Evolutionary conservation across 129 eudicot genomes (phyloP), one percentile per base, ranked within the genome.

Genomic region (Artemisia tridentata): DNA sequence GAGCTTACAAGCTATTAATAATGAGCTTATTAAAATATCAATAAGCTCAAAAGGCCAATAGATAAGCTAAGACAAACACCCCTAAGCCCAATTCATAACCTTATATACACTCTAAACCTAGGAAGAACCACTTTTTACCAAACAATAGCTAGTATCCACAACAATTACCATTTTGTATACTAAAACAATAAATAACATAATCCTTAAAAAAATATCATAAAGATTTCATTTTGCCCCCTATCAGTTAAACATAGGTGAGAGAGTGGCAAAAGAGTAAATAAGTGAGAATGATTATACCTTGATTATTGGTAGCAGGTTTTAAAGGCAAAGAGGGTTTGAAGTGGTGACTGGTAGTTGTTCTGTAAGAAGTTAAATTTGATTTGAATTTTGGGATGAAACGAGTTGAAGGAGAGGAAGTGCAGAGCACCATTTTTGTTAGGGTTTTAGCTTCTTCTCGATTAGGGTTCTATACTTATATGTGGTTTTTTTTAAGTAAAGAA

Each of bases 351-450:
- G 10, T 20, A 8, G 38, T 54, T 69, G 21, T 63, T 70, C 20
- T 60, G 56, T 2, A 18, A 70, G 76, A 56, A 16, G 76, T 43
- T 17, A 62, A 61, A 43, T 45, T 34, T 68, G 69, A 4, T 5
- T 34, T 34, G 13, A 38, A 50, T 47, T 52, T 65, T 64, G 72
- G 68, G 43, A 7, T 6, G 23, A 52, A 50, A 51, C 17, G 71
- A 53, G 41, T 77, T 45, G 76, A 29, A 29, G 34, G 74, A 49
- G 63, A 69, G 10, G 49, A 62, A 23, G 76, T 63, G 72, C 72
- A 77, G 71, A 77, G 66, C 59, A 68, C 81, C 81, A 70, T 69
- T 63, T 9, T 77, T 16, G 56, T 19, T 59, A 8, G 80, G 75
- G 75, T 60, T 76, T 76, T 68, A 68, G 69, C 53, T 31, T 53